Conservation (phyloP, 2,329 filamentous ascomycete species). For the Arthrobotrys musiformis region DNA sequence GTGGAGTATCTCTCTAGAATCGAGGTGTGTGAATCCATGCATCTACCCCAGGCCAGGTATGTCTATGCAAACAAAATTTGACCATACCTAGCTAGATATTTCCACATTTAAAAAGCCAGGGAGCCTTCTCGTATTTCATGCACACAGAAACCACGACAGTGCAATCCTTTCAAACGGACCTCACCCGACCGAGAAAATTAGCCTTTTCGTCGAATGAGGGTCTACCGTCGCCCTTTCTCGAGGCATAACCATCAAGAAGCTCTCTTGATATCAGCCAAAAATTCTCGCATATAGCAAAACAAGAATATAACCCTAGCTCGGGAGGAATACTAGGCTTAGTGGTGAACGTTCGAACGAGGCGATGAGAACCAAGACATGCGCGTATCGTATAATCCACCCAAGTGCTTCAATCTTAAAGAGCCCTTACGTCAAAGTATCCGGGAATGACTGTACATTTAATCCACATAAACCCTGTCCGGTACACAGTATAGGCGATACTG, state of each 20-base stretch:
- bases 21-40: no score
- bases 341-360: no score
- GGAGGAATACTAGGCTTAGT: background rate
- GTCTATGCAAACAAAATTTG: no score
- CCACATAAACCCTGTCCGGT: background rate
- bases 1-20: background rate
- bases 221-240: background rate
- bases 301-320: background rate
- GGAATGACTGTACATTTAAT: no score
- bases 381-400: no score
- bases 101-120: no score
- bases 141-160: background rate
- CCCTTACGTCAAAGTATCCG: no score
- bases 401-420: no score
- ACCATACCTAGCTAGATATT: no score
- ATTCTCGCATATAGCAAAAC: background rate
- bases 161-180: background rate
- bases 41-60: no score
- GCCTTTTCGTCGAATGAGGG: background rate
- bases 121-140: background rate
- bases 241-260: background rate
- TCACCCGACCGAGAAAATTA: background rate
- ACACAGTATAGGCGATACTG: background rate
- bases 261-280: background rate
- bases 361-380: background rate